Conservation (phyloP, 495 filamentous ascomycete genomes). For the Daldinia decipiens region DNA sequence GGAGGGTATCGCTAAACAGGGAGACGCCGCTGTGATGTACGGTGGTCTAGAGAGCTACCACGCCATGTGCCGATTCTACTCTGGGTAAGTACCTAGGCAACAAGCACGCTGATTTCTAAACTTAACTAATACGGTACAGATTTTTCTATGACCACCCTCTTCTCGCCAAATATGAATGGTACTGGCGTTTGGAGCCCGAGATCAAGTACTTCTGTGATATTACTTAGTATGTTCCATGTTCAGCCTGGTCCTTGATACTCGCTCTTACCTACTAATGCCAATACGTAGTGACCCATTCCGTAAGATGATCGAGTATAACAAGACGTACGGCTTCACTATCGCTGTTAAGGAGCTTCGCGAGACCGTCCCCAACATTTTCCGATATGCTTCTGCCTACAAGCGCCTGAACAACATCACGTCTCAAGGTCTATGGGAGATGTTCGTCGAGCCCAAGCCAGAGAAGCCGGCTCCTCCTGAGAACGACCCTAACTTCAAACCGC, state of each 20-base stretch:
- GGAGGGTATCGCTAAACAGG: slow-evolving; percentile 94
- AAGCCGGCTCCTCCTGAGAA: slow-evolving; percentile 59
- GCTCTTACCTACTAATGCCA: slow-evolving; percentile 24
- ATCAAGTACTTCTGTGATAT: slow-evolving; percentile 99
- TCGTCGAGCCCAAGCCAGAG: slow-evolving; percentile 77
- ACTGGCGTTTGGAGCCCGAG: slow-evolving; percentile 99
- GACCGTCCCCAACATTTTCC: slow-evolving; percentile 98
- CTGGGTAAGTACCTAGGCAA: slow-evolving; percentile 73
- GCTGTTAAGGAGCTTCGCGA: slow-evolving; percentile 98
- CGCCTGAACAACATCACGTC: slow-evolving; percentile 89
- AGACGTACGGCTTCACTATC: slow-evolving; percentile 99
- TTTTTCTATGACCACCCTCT: slow-evolving; percentile 99
- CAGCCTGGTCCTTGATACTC: slow-evolving; percentile 13
- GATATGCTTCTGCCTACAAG: slow-evolving; percentile 99
- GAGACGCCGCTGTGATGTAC: slow-evolving; percentile 99
- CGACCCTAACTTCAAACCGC: slow-evolving; percentile 74
- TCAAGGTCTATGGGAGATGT: slow-evolving; percentile 99
- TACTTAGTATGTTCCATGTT: slow-evolving; percentile 88
- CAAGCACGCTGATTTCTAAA: not conserved
- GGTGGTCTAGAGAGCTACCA: slow-evolving; percentile 99
- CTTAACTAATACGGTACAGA: slow-evolving; percentile 57
- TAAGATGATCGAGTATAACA: slow-evolving; percentile 90
- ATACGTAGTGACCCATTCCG: slow-evolving; percentile 86
- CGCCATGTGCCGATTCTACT: slow-evolving; percentile 98
- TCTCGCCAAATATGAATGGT: slow-evolving; percentile 97